Evolutionary conservation across 2,329 filamentous ascomycete genomes (phyloP).

Genomic region (Stachybotrys chlorohalonatus): DNA sequence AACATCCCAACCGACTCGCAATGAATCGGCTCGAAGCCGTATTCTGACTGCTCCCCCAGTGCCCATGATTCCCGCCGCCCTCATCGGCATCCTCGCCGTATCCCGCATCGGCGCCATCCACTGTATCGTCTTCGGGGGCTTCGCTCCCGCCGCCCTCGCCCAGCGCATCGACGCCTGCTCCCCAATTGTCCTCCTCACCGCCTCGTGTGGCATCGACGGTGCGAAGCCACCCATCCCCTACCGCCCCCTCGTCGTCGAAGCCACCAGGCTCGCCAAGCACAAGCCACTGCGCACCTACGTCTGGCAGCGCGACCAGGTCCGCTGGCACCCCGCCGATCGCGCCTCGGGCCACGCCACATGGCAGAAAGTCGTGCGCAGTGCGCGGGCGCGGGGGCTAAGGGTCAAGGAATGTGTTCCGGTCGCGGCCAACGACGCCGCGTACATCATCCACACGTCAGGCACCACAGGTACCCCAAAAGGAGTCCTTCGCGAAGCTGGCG

Average conservation of each 20-base stretch:
- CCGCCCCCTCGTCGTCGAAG: slow-evolving; percentile 65
- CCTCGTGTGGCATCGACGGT: slow-evolving; percentile 87
- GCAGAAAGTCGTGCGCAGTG: slow-evolving; percentile 67
- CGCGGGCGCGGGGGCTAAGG: slow-evolving; percentile 44
- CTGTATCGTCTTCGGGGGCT: slow-evolving; percentile 88
- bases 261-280: slow-evolving; percentile 55
- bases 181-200: slow-evolving; percentile 71
- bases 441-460: slow-evolving; percentile 83
- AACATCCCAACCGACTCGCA: not conserved
- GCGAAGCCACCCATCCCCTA: slow-evolving; percentile 73
- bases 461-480: slow-evolving; percentile 80
- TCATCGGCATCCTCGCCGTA: slow-evolving; percentile 79
- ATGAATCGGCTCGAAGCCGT: not conserved
- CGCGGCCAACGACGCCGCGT: slow-evolving; percentile 68
- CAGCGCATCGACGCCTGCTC: slow-evolving; percentile 80
- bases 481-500: slow-evolving; percentile 72
- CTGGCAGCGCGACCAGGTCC: slow-evolving; percentile 72
- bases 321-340: slow-evolving; percentile 63
- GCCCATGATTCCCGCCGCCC: slow-evolving; percentile 88
- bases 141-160: slow-evolving; percentile 70
- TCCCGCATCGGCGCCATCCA: slow-evolving; percentile 80
- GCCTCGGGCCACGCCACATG: slow-evolving; percentile 66
- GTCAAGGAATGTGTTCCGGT: slow-evolving; percentile 71
- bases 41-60: slow-evolving; percentile 36
- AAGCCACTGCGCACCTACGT: slow-evolving; percentile 68